phyloP scores from a whole-genome alignment of 116 monocot genomes.

The Trichopus zeylanicus region DNA sequence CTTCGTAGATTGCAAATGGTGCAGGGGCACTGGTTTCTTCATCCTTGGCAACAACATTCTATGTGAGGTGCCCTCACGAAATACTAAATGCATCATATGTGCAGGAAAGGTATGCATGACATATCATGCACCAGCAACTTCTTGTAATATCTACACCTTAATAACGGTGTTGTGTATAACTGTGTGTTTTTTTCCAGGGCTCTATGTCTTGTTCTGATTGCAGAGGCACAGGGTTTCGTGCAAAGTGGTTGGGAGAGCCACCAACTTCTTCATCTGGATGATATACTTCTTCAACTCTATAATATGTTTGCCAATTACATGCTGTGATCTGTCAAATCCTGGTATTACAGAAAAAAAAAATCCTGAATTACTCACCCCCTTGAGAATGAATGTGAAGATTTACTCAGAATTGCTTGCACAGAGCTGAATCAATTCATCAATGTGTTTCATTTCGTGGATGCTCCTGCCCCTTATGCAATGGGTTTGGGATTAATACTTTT shows the following conservation, averaged over 20 bases:
- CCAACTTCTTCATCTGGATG: conserved; percentile 1
- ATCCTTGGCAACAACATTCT: conserved; percentile 86
- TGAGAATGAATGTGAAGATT: too few relatives aligned
- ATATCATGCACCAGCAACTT: neutral
- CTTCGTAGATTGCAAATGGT: conserved; percentile 81
- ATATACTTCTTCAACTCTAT: too few relatives aligned
- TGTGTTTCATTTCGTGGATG: too few relatives aligned
- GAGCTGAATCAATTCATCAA: too few relatives aligned
- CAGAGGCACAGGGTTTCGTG: conserved; percentile 88
- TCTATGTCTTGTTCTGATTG: conserved; percentile 67
- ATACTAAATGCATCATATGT: conserved; percentile 80
- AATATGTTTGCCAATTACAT: too few relatives aligned
- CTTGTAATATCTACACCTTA: neutral
- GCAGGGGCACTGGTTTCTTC: conserved; percentile 86
- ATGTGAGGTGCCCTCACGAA: conserved; percentile 87
- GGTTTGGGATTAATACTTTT: too few relatives aligned
- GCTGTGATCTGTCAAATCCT: too few relatives aligned
- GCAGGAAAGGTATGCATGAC: conserved; percentile 46
- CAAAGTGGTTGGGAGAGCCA: conserved; percentile 79
- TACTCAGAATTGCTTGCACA: too few relatives aligned
- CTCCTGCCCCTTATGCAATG: too few relatives aligned
- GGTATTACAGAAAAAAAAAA: too few relatives aligned
- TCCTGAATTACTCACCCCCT: too few relatives aligned
- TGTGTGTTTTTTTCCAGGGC: conserved; percentile 45
- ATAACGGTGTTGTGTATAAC: too few relatives aligned